Evolutionary conservation across 2,329 filamentous ascomycete species (phyloP).

Genomic region (Delphinella strobiligena): DNA sequence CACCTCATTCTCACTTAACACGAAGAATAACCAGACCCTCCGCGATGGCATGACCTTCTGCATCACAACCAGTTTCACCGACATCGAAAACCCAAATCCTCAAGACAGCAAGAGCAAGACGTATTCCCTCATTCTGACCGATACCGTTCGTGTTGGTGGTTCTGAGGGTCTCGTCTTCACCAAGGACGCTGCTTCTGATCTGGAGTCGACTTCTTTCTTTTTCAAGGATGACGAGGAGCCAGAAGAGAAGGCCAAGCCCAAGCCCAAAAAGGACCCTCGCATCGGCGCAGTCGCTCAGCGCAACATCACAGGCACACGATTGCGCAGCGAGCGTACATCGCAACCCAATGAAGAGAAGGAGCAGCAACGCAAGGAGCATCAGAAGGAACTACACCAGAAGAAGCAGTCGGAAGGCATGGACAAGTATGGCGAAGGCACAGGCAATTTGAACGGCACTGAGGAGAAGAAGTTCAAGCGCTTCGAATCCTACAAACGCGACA

Average conservation of each 20-base stretch:
- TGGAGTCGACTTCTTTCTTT: constrained; percentile 94
- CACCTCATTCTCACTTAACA: constrained; percentile 68
- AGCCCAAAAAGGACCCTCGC: constrained; percentile 72
- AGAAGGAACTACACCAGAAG: constrained; percentile 75
- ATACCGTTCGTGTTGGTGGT: constrained; percentile 79
- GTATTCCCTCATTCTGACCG: constrained; percentile 82
- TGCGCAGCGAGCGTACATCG: constrained; percentile 80
- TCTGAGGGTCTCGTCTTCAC: constrained; percentile 82
- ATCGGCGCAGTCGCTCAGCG: constrained; percentile 83
- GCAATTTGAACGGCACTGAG: constrained; percentile 75
- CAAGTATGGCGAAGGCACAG: constrained; percentile 74
- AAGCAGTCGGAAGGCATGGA: constrained; percentile 83
- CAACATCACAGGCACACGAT: constrained; percentile 87
- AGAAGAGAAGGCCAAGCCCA: constrained; percentile 70
- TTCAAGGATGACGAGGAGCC: constrained; percentile 93
- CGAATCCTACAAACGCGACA: constrained; percentile 97
- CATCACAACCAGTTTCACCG: constrained; percentile 78
- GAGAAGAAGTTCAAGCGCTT: constrained; percentile 99
- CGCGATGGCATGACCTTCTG: constrained; percentile 97
- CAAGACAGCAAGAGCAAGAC: constrained; percentile 82
- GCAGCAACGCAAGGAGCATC: constrained; percentile 74
- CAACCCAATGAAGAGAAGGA: constrained; percentile 86
- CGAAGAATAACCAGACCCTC: constrained; percentile 68
- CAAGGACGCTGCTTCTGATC: constrained; percentile 77
- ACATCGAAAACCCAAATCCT: constrained; percentile 74